Evolutionary conservation across 129 eudicot genomes (phyloP).

Genomic region (Escallonia herrerae): DNA sequence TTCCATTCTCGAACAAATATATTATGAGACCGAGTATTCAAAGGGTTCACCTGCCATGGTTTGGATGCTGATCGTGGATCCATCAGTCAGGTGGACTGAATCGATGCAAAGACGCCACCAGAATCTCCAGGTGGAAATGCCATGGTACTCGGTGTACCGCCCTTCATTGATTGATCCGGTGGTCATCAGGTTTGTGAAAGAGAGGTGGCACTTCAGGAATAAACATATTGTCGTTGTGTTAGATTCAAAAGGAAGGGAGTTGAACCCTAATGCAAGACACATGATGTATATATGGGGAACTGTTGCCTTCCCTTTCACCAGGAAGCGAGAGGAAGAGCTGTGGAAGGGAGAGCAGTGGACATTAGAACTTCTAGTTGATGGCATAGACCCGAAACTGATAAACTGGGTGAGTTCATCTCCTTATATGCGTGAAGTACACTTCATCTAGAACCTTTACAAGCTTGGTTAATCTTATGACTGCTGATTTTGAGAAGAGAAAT

Average conservation of each 20-base stretch:
- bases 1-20: conserved; percentile 45
- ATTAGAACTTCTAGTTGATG: conserved; percentile 54
- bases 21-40: conserved; percentile 30
- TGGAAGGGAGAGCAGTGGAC: conserved; percentile 63
- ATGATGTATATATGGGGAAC: conserved; percentile 77
- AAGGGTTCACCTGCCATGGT: conserved; percentile 45
- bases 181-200: conserved; percentile 38
- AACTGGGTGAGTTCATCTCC: conserved; percentile 36
- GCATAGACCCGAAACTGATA: conserved; percentile 37
- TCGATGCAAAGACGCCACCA: conserved; percentile 36
- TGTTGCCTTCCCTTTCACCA: conserved; percentile 55
- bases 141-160: conserved; percentile 66
- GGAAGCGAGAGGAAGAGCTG: conserved; percentile 37
- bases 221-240: conserved; percentile 57
- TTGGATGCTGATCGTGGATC: conserved; percentile 62
- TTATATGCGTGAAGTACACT: not conserved
- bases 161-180: conserved; percentile 41
- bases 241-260: conserved; percentile 54
- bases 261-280: conserved; percentile 60
- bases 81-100: conserved; percentile 25
- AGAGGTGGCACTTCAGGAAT: conserved; percentile 61
- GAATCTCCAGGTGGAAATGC: conserved; percentile 37
- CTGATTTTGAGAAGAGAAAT: too few relatives aligned
- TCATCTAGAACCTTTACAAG: too few relatives aligned
- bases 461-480: too few relatives aligned